These are phyloP conservation scores for Gynandropsis gynandra DNA, from an alignment of 345 rosid species.

Conservation along the genomic window DNA sequence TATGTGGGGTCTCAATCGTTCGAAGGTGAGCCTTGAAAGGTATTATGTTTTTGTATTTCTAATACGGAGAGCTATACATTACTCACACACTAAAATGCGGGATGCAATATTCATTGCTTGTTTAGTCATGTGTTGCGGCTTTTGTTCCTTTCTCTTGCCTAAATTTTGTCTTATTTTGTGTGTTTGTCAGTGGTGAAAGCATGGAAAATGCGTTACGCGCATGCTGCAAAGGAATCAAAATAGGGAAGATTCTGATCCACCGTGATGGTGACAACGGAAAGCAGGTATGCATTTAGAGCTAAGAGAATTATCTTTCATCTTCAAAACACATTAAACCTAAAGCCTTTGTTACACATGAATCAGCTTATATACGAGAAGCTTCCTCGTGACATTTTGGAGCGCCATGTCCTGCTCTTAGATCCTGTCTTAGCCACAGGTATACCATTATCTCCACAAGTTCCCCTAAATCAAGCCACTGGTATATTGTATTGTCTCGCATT, in stretches of 20 bases:
- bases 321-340: neutral
- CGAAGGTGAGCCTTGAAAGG: constrained; percentile 74
- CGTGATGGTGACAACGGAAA: constrained; percentile 97
- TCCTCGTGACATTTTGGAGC: constrained; percentile 87
- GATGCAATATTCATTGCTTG: constrained; percentile 14
- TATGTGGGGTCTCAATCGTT: constrained; percentile 94
- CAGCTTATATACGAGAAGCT: constrained; percentile 98
- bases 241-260: constrained; percentile 93
- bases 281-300: constrained; percentile 74
- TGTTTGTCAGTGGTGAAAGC: constrained; percentile 76
- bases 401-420: constrained; percentile 94
- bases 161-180: constrained; percentile 16
- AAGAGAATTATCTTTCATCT: constrained; percentile 1
- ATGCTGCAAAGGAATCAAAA: constrained; percentile 96
- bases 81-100: constrained; percentile 2
- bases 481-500: no score
- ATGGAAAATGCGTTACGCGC: constrained; percentile 99
- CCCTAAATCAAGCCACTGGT: no score
- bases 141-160: constrained; percentile 12
- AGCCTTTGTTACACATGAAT: neutral
- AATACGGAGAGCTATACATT: neutral
- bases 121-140: constrained; percentile 9
- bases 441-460: no score
- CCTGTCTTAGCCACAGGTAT: constrained; percentile 95
- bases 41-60: constrained; percentile 14